Evolutionary conservation across 2,329 filamentous ascomycete genomes (phyloP), one percentile per base, ranked within the genome.

Genomic region (Pseudocercospora ulei): DNA sequence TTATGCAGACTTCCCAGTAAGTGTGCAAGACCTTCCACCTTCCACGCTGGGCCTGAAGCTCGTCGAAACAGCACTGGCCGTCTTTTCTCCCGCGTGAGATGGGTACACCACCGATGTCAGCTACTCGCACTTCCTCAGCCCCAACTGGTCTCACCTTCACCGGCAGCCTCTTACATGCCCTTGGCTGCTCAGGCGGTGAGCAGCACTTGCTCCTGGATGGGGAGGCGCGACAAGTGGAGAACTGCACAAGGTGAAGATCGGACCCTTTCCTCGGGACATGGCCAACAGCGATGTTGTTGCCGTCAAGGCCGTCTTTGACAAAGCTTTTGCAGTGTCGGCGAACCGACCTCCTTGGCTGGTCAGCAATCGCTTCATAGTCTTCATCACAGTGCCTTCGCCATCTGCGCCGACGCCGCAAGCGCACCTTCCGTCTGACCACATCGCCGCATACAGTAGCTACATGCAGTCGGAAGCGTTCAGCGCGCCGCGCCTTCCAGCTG

Each of bases 301-400:
- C n/a, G 40, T 43, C 12, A 43, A 39, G 17, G 23, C 17, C 5
- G 39, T 43, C 14, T 35, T 43, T 23, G 40, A 43, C 12, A 43
- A 39, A 30, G 8, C 40, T 4, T 27, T 35, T 18, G 28, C 4
- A 4, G 16, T 29, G 3, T 43, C 22, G n/a, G 27, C 40, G 4
- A 43, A 39, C 25, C 16, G 40, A 17, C 40, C 40, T 7, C 23
- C 35, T 4, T 38, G 35, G 35, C 35, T 43, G 3, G 28, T 43
- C 16, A 39, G 40, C 16, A 7, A 17, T 33, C 29, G 22, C 29
- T 20, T 33, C 29, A n/a, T n/a, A n/a, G n/a, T 25, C 12, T 25
- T 25, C 23, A 25, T 9, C 6, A 25, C 12, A 3, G n/a, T 25
- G 9, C 20, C 12, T 14, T 35, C 33, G 16, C 33, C 33, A 18